A percentile compares a stretch with the other conserved stretches of the same genome.
These are phyloP conservation scores for Neoarthrinium moseri DNA, from an alignment of 2,329 filamentous ascomycete genomes.

Conservation along the genomic window DNA sequence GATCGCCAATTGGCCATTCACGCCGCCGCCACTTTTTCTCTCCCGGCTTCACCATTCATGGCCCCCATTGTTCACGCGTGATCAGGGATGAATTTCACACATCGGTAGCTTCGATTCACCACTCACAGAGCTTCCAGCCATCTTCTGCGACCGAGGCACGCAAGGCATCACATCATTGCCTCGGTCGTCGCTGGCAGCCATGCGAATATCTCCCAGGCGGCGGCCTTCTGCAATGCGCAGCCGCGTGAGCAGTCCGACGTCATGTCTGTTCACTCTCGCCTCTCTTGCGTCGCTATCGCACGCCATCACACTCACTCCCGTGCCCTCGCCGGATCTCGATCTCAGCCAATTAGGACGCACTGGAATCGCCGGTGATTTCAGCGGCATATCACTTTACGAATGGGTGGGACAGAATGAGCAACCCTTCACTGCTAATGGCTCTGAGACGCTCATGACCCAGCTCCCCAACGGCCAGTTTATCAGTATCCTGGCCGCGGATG, in stretches of 20 bases:
- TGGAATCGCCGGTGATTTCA: conserved; percentile 84
- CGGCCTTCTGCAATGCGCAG: conserved; percentile 40
- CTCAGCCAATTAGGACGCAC: conserved; percentile 77
- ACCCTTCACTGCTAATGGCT: conserved; percentile 69
- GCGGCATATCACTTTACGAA: conserved; percentile 86
- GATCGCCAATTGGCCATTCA: conserved; percentile 7
- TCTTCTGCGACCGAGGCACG: conserved; percentile 23
- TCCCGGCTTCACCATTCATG: not conserved
- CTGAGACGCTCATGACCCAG: conserved; percentile 74
- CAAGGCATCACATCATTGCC: conserved; percentile 14
- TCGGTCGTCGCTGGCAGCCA: conserved; percentile 31
- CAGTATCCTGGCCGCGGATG: conserved; percentile 74
- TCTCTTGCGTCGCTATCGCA: conserved; percentile 40
- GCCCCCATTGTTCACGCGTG: not conserved
- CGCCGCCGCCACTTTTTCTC: not conserved
- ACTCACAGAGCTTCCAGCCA: conserved; percentile 1
- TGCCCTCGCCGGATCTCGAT: conserved; percentile 72
- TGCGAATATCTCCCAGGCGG: conserved; percentile 47
- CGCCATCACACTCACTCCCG: conserved; percentile 58
- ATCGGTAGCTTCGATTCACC: not conserved
- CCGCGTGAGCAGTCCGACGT: conserved; percentile 13
- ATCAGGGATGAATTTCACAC: conserved; percentile 6
- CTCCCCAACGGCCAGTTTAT: conserved; percentile 85
- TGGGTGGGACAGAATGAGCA: conserved; percentile 77
- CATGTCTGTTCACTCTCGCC: conserved; percentile 38